Base-by-base conservation (phyloP, 2,329 filamentous ascomycete species). In the Epichloe aotearoae region DNA sequence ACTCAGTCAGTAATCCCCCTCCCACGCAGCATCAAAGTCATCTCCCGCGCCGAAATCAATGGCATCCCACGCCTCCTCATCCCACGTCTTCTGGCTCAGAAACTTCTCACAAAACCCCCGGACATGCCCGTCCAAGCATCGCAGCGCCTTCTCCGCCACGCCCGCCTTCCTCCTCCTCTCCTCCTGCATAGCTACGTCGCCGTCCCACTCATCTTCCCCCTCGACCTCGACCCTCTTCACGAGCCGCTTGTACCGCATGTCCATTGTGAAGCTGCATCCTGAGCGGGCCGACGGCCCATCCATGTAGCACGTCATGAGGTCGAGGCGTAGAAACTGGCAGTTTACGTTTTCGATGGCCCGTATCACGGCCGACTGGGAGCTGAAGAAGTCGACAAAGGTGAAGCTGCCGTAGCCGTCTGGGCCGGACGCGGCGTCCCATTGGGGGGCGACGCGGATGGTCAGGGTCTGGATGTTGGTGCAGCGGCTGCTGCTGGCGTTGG, bases 371-470 rank as follows among this genome's bases (percentile, higher is more conserved):
- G 64, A 63, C 0, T 50, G 42, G 7, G 51, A 33, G 4, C 54
- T 33, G 54, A 73, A 67, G 55, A 72, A 69, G 51, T 65, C 52
- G 48, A 64, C 56, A 48, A 70, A 67, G 3, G 66, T 68, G 37
- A 69, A 63, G 10, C 55, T 30, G 14, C 49, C 52, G 37, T 14
- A 14, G 10, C 5, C 36, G 17, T 45, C 30, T 8, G 51, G 30
- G 37, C 37, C 52, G 2, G 20, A 38, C 8, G 23, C 23, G 3
- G 49, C 55, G 11, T 55, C 33, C 52, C 49, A 52, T 15, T 45
- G 53, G 1, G 69, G 69, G 69, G 62, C 62, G 45, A 76, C 56
- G 36, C 71, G 64, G 45, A 77, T 60, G 3, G 64, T 69, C 23
- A 77, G 57, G 1, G 66, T 73, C 51, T 69, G 63, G 3, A 77